phyloP scores from a whole-genome alignment of 2,329 filamentous ascomycete species.

The Fusarium sp. region DNA sequence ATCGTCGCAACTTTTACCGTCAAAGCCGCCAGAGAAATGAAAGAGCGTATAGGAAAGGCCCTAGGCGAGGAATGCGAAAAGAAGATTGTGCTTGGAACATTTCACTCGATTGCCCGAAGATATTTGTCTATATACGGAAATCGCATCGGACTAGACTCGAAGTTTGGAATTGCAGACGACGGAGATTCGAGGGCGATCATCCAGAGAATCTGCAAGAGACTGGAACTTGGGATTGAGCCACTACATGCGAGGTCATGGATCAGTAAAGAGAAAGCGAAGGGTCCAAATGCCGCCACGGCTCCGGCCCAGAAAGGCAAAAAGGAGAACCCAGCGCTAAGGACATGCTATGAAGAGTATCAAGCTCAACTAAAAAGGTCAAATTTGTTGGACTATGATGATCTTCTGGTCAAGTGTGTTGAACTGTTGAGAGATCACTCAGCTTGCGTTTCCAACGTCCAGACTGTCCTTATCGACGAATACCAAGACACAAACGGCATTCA shows the following conservation, averaged over 20 bases:
- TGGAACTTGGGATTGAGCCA: slow-evolving; percentile 74
- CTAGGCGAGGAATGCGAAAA: slow-evolving; percentile 80
- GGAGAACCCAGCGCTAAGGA: slow-evolving; percentile 69
- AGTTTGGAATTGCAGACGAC: slow-evolving; percentile 91
- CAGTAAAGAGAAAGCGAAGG: slow-evolving; percentile 70
- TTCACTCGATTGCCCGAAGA: slow-evolving; percentile 89
- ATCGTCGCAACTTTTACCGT: slow-evolving; percentile 97
- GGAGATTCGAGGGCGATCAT: slow-evolving; percentile 82
- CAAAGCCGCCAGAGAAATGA: slow-evolving; percentile 94
- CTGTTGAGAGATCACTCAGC: slow-evolving; percentile 76
- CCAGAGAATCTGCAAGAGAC: slow-evolving; percentile 82
- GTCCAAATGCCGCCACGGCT: slow-evolving; percentile 56
- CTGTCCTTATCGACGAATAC: slow-evolving; percentile 95
- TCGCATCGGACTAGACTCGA: slow-evolving; percentile 80
- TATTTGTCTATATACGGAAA: slow-evolving; percentile 88
- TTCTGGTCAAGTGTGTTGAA: slow-evolving; percentile 84
- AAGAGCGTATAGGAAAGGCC: slow-evolving; percentile 81
- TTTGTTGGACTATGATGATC: slow-evolving; percentile 92
- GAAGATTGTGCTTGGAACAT: slow-evolving; percentile 87
- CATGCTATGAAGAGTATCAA: slow-evolving; percentile 80
- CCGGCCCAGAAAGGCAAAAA: slow-evolving; percentile 51
- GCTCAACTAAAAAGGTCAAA: slow-evolving; percentile 78
- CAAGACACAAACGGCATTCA: slow-evolving; percentile 97
- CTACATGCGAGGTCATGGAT: slow-evolving; percentile 79
- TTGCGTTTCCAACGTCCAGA: slow-evolving; percentile 89